Base-by-base conservation (phyloP, 1,284 basidiomycete genomes). In the Peniophora sp. region DNA sequence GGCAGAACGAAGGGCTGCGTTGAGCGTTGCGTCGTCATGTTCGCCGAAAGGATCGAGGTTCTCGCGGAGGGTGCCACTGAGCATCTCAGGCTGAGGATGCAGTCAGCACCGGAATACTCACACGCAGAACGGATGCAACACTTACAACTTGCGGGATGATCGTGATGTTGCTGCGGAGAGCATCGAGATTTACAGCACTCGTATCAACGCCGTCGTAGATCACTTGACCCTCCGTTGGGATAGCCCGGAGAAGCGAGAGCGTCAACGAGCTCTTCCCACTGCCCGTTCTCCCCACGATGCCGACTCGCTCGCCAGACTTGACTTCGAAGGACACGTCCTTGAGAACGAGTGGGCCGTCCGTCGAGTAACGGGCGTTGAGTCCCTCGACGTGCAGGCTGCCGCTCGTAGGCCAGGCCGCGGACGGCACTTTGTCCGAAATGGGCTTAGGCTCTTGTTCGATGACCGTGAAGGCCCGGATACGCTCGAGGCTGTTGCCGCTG, bases 361-460 rank as follows among this genome's bases (percentile, higher is more conserved):
- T 51, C 3, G 79, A 76, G 56, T 84, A 85, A 23, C 73, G 69
- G 23, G 81, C 81, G 12, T 72, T 76, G 10, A 84, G 65, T n/a
- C 74, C 73, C 54, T 88, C 78, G 0, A 88, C 82, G 3, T 68
- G 64, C 24, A 91, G 68, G 35, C 79, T 72, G 3, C 88, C 88
- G 39, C 80, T 85, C 0, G 83, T 74, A 0, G 88, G 88, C 88
- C 88, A 91, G 54, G 85, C 80, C 0, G 88, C 88, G 3, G 88
- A 85, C 24, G 88, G 87, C 41, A 73, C 67, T 6, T 79, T 79
- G 14, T 63, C 60, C 20, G 68, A 61, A 0, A 71, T 72, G 1
- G 75, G 59, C 50, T 72, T 69, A 1, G 78, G 76, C 61, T 91
- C 88, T 61, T 88, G 85, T 50, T 87, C 85, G 51, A 88, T 86